Evolutionary conservation across 1,284 basidiomycete genomes (phyloP), one percentile per base, ranked within the genome.

Genomic region (Leccinum griseonigrum): DNA sequence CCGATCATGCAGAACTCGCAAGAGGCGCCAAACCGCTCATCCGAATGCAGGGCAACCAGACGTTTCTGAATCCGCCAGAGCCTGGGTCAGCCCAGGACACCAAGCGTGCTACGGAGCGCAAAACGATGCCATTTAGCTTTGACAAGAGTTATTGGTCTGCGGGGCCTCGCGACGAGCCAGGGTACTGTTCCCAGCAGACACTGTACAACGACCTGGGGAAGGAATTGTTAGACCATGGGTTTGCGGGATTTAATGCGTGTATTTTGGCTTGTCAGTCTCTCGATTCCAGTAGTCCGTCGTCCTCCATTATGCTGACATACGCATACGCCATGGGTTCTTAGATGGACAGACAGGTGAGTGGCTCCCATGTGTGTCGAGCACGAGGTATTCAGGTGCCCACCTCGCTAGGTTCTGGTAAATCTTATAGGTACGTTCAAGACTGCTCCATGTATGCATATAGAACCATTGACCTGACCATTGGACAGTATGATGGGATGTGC

Each of bases 141-240:
- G 95, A 97, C 83, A 96, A 95, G 82, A 92, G 90, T 62, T 97
- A 97, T 74, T 96, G 95, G 95, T 94, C 92, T 55, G 95, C 94
- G 7, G 93, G 95, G 1, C 81, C 90, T 10, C 84, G 92, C 68
- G 90, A 95, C 70, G 95, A 97, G 60, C 90, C 92, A 0, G 80
- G 81, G 13, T 97, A 97, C 71, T 96, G 94, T 68, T 94, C 91
- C 7, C 95, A 98, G 74, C 88, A 95, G 74, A 98, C 95, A 0
- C 80, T 98, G 62, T 98, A 95, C 76, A 88, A 97, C 67, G 97
- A 98, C 80, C 78, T 99, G 38, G 97, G 97, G 53, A 90, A 92
- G 75, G 97, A 98, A 71, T 78, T 99, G 57, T 81, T 99, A 68
- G 92, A 98, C 74, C 96, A 98, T 76, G 90, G 93, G 52, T 98